Percentiles rank a stretch among this genome's conserved stretches.
Evolutionary conservation across 768 basidiomycete species (phyloP).

Genomic region (Udeniomyces megalosporus): DNA sequence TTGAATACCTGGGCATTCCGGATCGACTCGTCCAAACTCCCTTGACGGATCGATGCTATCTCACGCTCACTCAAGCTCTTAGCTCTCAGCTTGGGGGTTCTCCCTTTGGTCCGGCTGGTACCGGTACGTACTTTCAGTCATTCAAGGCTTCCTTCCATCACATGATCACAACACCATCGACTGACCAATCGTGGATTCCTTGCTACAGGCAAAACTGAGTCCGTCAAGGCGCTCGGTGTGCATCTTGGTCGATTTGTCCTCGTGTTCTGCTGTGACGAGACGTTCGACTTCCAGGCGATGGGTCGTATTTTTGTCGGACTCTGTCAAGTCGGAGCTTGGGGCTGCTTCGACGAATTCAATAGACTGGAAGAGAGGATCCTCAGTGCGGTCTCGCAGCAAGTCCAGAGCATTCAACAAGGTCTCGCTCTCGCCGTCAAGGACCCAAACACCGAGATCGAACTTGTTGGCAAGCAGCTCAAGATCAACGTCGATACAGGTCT

Average conservation of each 20-base stretch:
- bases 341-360: constrained; percentile 96
- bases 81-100: constrained; percentile 90
- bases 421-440: constrained; percentile 66
- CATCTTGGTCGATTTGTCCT: constrained; percentile 97
- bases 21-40: constrained; percentile 97
- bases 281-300: constrained; percentile 99
- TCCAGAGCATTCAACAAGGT: constrained; percentile 95
- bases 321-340: constrained; percentile 99
- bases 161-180: not conserved
- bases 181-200: not conserved
- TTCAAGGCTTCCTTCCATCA: not conserved
- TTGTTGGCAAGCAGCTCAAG: constrained; percentile 84
- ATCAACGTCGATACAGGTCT: constrained; percentile 84
- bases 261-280: constrained; percentile 99
- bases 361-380: constrained; percentile 94
- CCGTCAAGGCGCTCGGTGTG: constrained; percentile 94
- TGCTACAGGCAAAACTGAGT: constrained; percentile 80
- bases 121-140: constrained; percentile 39
- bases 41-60: constrained; percentile 87
- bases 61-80: constrained; percentile 88
- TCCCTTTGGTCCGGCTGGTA: constrained; percentile 96
- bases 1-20: constrained; percentile 94
- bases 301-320: constrained; percentile 97
- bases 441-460: constrained; percentile 76
- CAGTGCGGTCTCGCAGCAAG: constrained; percentile 95